Percentiles rank a stretch among this genome's conserved stretches.
phyloP scores from a whole-genome alignment of 257 asterid genomes.

The Nicotiana undulata region DNA sequence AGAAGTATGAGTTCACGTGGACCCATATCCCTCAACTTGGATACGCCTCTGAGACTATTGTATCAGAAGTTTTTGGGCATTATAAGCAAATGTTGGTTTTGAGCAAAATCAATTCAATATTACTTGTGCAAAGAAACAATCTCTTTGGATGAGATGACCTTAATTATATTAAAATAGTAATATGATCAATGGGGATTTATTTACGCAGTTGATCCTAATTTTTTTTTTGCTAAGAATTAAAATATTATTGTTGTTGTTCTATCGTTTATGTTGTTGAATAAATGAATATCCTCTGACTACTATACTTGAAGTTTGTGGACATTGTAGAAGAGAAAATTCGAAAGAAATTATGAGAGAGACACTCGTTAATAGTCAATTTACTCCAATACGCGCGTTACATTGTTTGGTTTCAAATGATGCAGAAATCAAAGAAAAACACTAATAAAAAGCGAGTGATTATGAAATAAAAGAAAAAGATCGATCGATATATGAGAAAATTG shows the following conservation, averaged over 20 bases:
- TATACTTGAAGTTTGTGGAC: neutral
- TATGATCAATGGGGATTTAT: neutral
- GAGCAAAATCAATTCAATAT: neutral
- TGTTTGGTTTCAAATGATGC: neutral
- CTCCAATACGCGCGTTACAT: neutral
- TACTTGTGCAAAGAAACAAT: neutral
- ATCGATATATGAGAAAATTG: neutral
- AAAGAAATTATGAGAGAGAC: neutral
- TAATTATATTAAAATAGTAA: neutral
- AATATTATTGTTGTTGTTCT: neutral
- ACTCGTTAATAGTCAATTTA: neutral
- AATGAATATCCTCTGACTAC: too few species aligned
- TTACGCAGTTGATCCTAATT: neutral
- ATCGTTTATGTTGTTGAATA: too few species aligned
- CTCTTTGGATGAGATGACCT: neutral
- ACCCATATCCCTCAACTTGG: too few species aligned
- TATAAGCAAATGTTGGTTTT: neutral
- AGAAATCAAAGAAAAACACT: neutral
- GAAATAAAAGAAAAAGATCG: neutral
- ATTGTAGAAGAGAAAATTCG: neutral
- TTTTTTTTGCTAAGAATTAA: neutral
- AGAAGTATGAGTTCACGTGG: too few species aligned
- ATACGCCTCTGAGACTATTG: too few species aligned
- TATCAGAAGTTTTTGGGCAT: too few species aligned
- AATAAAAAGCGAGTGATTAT: neutral